Percentiles rank a stretch among this genome's conserved stretches.
Evolutionary conservation across 495 filamentous ascomycete species (phyloP).

Genomic region (Bacidia rubella): DNA sequence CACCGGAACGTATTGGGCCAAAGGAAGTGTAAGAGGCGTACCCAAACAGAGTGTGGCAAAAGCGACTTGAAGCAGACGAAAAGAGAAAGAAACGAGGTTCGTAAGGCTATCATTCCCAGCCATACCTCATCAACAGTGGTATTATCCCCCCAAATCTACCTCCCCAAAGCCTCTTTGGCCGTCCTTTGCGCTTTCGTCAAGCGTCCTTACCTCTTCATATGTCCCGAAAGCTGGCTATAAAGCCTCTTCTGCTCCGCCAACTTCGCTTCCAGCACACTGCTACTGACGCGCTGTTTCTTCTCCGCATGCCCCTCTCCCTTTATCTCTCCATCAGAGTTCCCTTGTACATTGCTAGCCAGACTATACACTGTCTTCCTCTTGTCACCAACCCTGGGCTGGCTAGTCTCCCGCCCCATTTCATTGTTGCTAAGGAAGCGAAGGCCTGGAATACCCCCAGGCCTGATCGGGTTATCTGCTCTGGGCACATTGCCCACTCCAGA

Average conservation of each 20-base stretch:
- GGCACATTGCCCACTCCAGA: background rate
- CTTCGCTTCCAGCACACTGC: background rate
- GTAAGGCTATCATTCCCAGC: too few relatives aligned
- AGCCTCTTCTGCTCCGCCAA: background rate
- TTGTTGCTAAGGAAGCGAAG: background rate
- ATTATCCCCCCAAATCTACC: too few relatives aligned
- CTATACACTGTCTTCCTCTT: background rate
- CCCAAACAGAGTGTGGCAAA: too few relatives aligned
- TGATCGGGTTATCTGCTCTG: background rate
- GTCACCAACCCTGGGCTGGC: background rate
- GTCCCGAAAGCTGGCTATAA: background rate
- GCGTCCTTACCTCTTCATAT: background rate
- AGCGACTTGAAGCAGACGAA: too few relatives aligned
- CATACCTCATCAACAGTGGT: too few relatives aligned
- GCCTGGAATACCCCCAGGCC: background rate
- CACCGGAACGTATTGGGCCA: too few relatives aligned
- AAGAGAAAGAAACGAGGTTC: too few relatives aligned
- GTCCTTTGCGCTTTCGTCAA: too few relatives aligned
- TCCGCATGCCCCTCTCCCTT: background rate
- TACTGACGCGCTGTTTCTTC: background rate
- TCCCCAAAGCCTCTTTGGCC: too few relatives aligned
- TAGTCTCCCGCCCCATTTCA: background rate
- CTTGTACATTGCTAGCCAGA: background rate
- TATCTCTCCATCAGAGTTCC: background rate
- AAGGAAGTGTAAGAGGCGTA: too few relatives aligned